Evolutionary conservation across 2,329 filamentous ascomycete species (phyloP), one percentile per base, ranked within the genome.

Genomic region (Aspergillus ustus): DNA sequence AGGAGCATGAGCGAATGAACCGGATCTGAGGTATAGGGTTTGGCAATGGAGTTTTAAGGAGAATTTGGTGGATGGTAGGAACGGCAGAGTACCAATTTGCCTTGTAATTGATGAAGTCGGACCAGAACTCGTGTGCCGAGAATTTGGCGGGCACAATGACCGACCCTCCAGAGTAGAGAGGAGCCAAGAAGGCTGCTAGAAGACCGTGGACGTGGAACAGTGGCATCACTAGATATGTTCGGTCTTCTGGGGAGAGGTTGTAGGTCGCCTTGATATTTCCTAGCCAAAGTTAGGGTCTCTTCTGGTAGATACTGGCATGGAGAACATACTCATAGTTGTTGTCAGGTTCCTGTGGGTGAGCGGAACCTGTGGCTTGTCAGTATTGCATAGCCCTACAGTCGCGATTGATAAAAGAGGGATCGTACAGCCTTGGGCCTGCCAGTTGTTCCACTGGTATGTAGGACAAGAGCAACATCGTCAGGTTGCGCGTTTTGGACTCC

Each of bases 41-140:
- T 4, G 91, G 92, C 3, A 85, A 75, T 7, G 90, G 87, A 67
- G 85, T 88, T 78, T 90, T 91, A 61, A 96, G 86, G 4, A 96
- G 83, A 70, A 96, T 94, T 73, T 95, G 92, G 77, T 96, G 92
- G 73, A 96, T 96, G 0, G 92, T 96, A 1, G 92, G 92, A n/a
- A 95, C 92, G 1, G 92, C 92, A 0, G 92, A 95, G 79, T 95
- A 96, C 92, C 92, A 96, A 75, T 92, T 96, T 28, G 92, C 92
- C 66, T 87, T 83, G 80, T 93, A 83, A 6, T 83, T 81, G 67
- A 83, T 83, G 71, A 95, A 95, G 75, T 95, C 89, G 25, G 78
- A 76, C 92, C 92, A 96, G 79, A 96, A 96, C 20, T 91, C 88
- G 1, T 86, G 85, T 8, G 92, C 91, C 4, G 91, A 94, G 84